Base-by-base conservation (phyloP, 768 basidiomycete genomes). In the Roridomyces roridus region DNA sequence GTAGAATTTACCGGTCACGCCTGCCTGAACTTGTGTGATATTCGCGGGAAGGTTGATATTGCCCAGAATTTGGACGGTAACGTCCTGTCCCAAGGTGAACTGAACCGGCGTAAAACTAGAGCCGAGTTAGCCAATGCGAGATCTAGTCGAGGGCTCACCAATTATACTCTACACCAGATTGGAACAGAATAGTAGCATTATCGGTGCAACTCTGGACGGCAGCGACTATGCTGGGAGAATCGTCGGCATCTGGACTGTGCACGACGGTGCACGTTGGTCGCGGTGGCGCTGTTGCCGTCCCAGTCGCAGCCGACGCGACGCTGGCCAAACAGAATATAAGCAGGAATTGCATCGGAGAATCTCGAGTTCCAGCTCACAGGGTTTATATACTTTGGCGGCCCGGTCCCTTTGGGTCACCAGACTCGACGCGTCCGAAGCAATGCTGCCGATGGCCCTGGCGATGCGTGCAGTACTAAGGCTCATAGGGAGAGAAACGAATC, bases 181-280 rank as follows among this genome's bases (percentile, higher is more conserved):
- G n/a, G 31, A 62, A 62, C 7, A 62, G 46, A n/a, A 62, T 62
- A 5, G 60, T 62, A 0, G 60, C 60, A 31, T 62, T 62, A 10
- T 46, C 45, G 6, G 45, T 51, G 41, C 60, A 62, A 41, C 53
- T 57, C 4, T 50, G 50, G 7, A 62, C 24, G 7, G 60, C 60
- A 3, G 42, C 40, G 12, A 26, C 28, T 40, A 62, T 62, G 40
- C 55, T 57, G 39, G 60, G 55, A 15, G 55, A 57, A 43, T 61
- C 55, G n/a, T 61, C 55, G 12, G 45, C 50, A 18, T 51, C 55
- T 12, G 55, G 26, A 12, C 45, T 57, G 31, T 62, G 60, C 6
- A 37, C 15, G 4, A 62, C 60, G n/a, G 55, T 62, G 35, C 60
- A 62, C 12, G 60, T 62, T 5, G 60, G 60, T 4, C 60, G 55